Evolutionary conservation across 345 rosid species (phyloP).

Genomic region (Durio zibethinus): DNA sequence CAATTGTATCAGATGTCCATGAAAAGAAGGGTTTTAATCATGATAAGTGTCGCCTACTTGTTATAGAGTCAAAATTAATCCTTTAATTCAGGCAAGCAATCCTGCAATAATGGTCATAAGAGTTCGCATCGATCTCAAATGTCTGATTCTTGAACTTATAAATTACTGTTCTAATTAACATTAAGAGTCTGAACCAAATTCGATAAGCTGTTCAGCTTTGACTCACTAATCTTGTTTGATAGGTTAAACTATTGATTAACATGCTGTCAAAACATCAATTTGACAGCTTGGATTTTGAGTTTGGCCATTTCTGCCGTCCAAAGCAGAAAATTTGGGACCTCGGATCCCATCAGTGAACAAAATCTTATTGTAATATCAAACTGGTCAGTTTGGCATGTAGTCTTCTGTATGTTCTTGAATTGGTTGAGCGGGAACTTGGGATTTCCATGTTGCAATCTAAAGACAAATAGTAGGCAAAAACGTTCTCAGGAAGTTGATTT

Average conservation of each 20-base stretch:
- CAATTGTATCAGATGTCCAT: background rate
- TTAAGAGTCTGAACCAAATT: background rate
- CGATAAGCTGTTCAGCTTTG: background rate
- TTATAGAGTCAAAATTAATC: background rate
- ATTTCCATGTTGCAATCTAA: background rate
- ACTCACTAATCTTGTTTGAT: background rate
- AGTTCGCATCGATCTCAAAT: conserved; percentile 9
- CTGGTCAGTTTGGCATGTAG: background rate
- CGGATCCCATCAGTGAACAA: background rate
- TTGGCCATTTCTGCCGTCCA: conserved; percentile 5
- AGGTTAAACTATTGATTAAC: background rate
- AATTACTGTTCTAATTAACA: background rate
- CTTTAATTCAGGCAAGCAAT: background rate
- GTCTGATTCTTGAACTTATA: background rate
- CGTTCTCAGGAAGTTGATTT: background rate
- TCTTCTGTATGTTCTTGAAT: background rate
- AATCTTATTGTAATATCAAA: background rate
- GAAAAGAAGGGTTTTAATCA: background rate
- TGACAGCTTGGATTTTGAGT: background rate
- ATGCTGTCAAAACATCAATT: background rate
- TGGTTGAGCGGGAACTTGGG: background rate
- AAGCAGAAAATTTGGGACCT: background rate
- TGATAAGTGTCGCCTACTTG: background rate
- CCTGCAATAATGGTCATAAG: background rate
- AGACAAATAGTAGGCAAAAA: background rate